These are phyloP conservation scores for Tetrapyrgos nigripes DNA, from an alignment of 1,284 basidiomycete species.

Conservation along the genomic window DNA sequence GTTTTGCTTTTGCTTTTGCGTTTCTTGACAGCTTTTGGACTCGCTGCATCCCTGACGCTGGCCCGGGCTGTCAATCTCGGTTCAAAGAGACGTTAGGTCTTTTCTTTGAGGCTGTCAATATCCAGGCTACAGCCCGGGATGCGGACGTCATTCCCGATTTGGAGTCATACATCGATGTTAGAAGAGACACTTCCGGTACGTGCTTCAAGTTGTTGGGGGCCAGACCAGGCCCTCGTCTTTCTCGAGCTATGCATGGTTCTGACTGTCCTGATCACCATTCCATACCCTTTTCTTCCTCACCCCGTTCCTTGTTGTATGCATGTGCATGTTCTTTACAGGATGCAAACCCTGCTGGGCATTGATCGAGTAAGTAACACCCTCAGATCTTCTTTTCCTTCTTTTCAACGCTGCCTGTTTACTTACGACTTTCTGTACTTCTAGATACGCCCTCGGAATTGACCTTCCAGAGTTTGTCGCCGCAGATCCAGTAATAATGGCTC, in stretches of 20 bases:
- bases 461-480: conserved; percentile 61
- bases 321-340: conserved; percentile 35
- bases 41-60: conserved; percentile 53
- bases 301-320: background rate
- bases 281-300: conserved; percentile 10
- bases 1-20: conserved; percentile 14
- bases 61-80: conserved; percentile 56
- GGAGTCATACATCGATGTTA: conserved; percentile 62
- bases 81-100: conserved; percentile 61
- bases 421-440: conserved; percentile 23
- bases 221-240: no score
- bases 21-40: conserved; percentile 52
- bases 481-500: conserved; percentile 55
- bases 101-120: conserved; percentile 61
- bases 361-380: conserved; percentile 59
- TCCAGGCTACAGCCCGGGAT: conserved; percentile 59
- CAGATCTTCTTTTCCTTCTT: background rate
- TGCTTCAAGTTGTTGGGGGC: conserved; percentile 9
- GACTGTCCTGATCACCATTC: conserved; percentile 1
- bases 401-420: background rate
- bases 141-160: conserved; percentile 54
- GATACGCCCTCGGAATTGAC: conserved; percentile 59
- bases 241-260: background rate
- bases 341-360: conserved; percentile 68
- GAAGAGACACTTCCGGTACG: conserved; percentile 60